Base-by-base conservation (phyloP, 257 asterid species). In the Verbascum thapsus region DNA sequence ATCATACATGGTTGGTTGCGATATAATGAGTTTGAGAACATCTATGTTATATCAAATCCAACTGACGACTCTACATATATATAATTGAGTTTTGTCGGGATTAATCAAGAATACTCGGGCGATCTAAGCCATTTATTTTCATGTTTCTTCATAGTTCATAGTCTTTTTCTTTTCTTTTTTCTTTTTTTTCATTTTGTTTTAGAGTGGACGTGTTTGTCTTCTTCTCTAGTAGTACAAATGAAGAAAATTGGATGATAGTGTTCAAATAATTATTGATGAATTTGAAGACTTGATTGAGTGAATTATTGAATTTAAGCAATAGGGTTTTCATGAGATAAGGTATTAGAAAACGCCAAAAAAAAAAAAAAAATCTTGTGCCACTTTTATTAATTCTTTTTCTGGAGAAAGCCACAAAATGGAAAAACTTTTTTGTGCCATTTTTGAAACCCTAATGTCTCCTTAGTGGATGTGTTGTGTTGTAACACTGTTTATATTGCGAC, bases 401-500 rank as follows among this genome's bases (percentile, higher is more conserved):
- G 60, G 26, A 5, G 51, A 19, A 45, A 18, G 58, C 64, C 56
- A 49, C 57, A 65, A 19, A 65, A 26, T 16, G 64, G 52, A 55
- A 53, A 45, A 59, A 53, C 58, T 35, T 0, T 17, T 6, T n/a
- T 13, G 53, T 44, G 18, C 55, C 58, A 39, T 53, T 62, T 54
- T 65, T 20, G 35, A 23, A 55, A 44, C 54, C 42, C 23, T 37
- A 10, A 44, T 62, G 74, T 71, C 68, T 62, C 74, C 73, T 39
- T 1, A 52, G 80, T 65, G 76, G 69, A 62, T 69, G 70, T 59
- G 56, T 40, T 63, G 66, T 61, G 2, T 42, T 71, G 68, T 42
- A 52, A 35, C 68, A 67, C 61, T 67, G 50, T 62, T 70, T 10
- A 55, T 17, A 64, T 35, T 35, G 55, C 52, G 71, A 48, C 67